Base-by-base conservation (phyloP, 768 basidiomycete genomes). In the Dentipellis sp. region DNA sequence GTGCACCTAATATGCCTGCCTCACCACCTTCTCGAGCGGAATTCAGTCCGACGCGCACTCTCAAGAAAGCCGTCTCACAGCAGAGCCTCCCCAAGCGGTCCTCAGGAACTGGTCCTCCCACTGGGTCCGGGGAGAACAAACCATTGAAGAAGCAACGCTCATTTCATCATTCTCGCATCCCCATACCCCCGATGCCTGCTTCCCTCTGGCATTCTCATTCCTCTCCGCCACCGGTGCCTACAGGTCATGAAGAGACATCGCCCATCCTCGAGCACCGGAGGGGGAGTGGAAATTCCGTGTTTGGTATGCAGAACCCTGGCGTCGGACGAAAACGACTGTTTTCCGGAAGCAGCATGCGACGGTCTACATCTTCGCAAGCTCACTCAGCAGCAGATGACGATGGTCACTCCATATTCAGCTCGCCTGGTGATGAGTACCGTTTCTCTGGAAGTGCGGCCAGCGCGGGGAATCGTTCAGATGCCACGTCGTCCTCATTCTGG, bases 51-150 rank as follows among this genome's bases (percentile, higher is more conserved):
- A 57, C 61, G 17, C 59, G 61, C 35, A 71, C 70, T 12, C 66
- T 79, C 55, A 83, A 77, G 66, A 83, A 82, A 62, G 75, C 77
- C 4, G 55, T 77, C 17, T 86, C 84, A 11, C 80, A 84, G 56
- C 77, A 80, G 60, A 81, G 78, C 52, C 69, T 85, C 3, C 56
- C 51, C 12, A 57, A 57, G 46, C 47, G 19, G 50, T 19, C 66
- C 67, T 59, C 69, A 66, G 12, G 59, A 11, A 60, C 66, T 11
- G 68, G 72, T 46, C 65, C 63, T 34, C 63, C 72, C 16, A 56
- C 62, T 23, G 50, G 63, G n/a, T 51, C 61, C 17, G 69, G 71
- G 19, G 76, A 73, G 23, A 46, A 49, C 3, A 65, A 68, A 51
- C 14, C 69, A 69, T 14, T 74, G 71, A 57, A 83, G 61, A 72